A percentile compares a stretch with the other conserved stretches of the same genome.
Evolutionary conservation across 768 basidiomycete genomes (phyloP).

Genomic region (Paxillus involutus): DNA sequence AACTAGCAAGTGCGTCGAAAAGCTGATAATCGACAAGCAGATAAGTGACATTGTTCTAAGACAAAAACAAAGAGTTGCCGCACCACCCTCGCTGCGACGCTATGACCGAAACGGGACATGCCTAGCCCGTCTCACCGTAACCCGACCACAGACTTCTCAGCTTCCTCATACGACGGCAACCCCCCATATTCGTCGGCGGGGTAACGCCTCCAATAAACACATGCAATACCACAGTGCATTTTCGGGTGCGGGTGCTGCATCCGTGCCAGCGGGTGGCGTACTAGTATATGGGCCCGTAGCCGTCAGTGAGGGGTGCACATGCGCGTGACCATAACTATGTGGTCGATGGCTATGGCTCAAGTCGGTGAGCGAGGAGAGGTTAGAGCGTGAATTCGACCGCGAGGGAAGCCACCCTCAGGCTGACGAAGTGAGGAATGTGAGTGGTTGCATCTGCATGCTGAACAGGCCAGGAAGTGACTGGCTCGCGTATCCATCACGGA

Average conservation of each 20-base stretch:
- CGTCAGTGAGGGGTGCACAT: too few relatives aligned
- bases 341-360: conserved; percentile 1
- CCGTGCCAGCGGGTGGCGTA: conserved; percentile 1
- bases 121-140: conserved; percentile 6
- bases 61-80: neutral
- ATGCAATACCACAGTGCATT: conserved; percentile 50
- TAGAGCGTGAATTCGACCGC: conserved; percentile 36
- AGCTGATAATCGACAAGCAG: neutral
- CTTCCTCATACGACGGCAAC: conserved; percentile 87
- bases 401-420: conserved; percentile 43
- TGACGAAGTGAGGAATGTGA: conserved; percentile 44
- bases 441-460: conserved; percentile 62
- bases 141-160: conserved; percentile 21
- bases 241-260: conserved; percentile 22
- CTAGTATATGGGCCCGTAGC: conserved; percentile 43
- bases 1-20: too few relatives aligned
- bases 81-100: neutral
- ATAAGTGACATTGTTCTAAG: neutral
- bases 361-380: conserved; percentile 17
- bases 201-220: conserved; percentile 93
- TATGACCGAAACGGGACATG: neutral
- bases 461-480: conserved; percentile 53
- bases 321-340: neutral
- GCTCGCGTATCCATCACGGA: conserved; percentile 51
- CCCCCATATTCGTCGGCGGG: conserved; percentile 74